Base-by-base conservation (phyloP, 441 rosid species). In the Omphalea diandra region DNA sequence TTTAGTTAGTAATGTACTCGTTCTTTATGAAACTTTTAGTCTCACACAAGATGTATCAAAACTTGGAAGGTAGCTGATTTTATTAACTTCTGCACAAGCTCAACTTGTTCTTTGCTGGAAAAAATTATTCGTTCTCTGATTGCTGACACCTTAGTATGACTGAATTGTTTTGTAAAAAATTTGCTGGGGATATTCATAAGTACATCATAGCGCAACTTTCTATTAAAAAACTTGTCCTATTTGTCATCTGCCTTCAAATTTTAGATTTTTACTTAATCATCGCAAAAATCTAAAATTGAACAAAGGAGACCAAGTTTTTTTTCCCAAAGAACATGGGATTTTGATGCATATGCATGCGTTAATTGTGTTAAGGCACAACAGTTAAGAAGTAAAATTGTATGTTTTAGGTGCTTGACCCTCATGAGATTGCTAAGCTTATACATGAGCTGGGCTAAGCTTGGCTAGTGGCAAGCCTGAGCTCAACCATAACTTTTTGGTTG, bases 21-120 rank as follows among this genome's bases (percentile, higher is more conserved):
- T 15, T 3, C 52, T 56, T 59, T 24, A 33, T 70, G 47, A 36
- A 61, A 50, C 15, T 17, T 52, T 33, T 50, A 41, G 54, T 15
- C 24, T 14, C 7, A 38, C 47, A 35, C 12, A n/a, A 33, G 35
- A 33, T 59, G 14, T 40, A 18, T 69, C 32, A 11, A 22, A 62
- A 59, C 41, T 7, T 32, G 14, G 58, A 57, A 60, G 58, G 35
- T 47, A 47, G 49, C 35, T 47, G 60, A 35, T 60, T 59, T 60
- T 2, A 46, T 31, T 59, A 5, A 4, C 12, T 29, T 17, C 5
- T 53, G 32, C 41, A 32, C 17, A 6, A n/a, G n/a, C 49, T 32
- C 11, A 50, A 50, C 61, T 61, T 59, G 3, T 35, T 50, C 7
- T 65, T 58, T 58, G 15, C 5, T n/a, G 8, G 18, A 5, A 24